These are phyloP conservation scores for Aspergillus sp. DNA, from an alignment of 2,329 filamentous ascomycete species.

Conservation along the genomic window DNA sequence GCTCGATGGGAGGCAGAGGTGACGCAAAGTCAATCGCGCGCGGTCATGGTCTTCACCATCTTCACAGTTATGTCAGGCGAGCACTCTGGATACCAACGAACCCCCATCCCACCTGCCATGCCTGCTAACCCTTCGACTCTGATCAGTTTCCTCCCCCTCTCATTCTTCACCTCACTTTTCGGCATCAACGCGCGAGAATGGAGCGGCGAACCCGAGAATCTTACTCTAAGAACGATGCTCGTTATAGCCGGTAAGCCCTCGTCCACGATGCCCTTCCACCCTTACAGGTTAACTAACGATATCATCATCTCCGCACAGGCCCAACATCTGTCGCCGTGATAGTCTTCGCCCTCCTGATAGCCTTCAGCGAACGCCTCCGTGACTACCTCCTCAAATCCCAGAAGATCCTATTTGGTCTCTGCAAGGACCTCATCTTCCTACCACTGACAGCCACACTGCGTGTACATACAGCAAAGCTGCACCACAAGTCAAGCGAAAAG, in stretches of 20 bases:
- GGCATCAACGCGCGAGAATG: conserved; percentile 66
- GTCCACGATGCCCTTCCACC: not conserved
- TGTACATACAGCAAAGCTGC: not conserved
- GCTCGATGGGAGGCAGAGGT: conserved; percentile 63
- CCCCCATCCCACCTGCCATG: not conserved
- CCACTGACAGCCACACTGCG: conserved; percentile 19
- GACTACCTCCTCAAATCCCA: conserved; percentile 23
- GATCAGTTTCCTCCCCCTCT: conserved; percentile 57
- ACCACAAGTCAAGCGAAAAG: conserved; percentile 1
- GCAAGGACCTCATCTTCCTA: conserved; percentile 23
- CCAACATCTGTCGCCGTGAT: conserved; percentile 55
- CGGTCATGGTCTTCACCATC: conserved; percentile 59
- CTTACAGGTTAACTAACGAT: not conserved
- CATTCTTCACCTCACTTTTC: conserved; percentile 65
- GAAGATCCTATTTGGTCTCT: conserved; percentile 24
- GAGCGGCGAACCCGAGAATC: conserved; percentile 49
- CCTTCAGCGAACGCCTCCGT: conserved; percentile 49
- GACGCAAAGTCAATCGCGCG: conserved; percentile 61
- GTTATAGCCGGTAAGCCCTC: conserved; percentile 27
- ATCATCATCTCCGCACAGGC: conserved; percentile 9
- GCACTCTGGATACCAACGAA: no score
- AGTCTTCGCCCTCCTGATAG: conserved; percentile 52
- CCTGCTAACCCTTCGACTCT: no score
- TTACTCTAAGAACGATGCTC: conserved; percentile 30
- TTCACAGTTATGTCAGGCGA: conserved; percentile 59